Evolutionary conservation across 345 rosid genomes (phyloP), one percentile per base, ranked within the genome.

Genomic region (Abelmoschus esculentus): DNA sequence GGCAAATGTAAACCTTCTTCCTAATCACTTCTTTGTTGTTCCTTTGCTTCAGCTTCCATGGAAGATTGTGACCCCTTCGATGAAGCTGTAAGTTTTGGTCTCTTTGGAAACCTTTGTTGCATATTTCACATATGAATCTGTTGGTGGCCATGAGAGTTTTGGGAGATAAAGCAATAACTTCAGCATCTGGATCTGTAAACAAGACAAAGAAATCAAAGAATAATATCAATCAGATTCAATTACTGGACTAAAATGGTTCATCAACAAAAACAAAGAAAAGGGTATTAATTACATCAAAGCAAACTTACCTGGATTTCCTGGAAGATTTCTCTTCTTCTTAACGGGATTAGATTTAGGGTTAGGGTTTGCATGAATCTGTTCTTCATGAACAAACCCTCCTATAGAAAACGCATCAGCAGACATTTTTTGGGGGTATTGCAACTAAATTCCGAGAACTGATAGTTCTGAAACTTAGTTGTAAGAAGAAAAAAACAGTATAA

Each of bases 31-130:
- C 96, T 70, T 86, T 83, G 75, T 83, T 89, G 58, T 81, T 80
- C 58, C 97, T 83, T 77, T 93, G 96, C 81, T 66, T 83, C 14
- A 93, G 86, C 78, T 91, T 93, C 98, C 98, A 93, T 32, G 98
- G 98, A 69, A 93, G 90, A 70, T 93, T 93, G 75, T 93, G 98
- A 19, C 98, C 97, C 70, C 98, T 81, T 32, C 98, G 79, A 77
- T 93, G 98, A 60, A 93, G 96, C 79, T 93, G 98, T 62, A 93
- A 77, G 81, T 93, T 93, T 53, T 93, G 98, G 77, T 93, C 98
- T 73, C 98, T 88, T 76, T 89, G 98, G 76, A 93, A 93, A 5
- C 98, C 98, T 73, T 93, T 91, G 72, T 93, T 93, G 82, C 98
- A 93, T 74, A 93, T 91, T 80, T 93, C 98, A 22, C 98, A 93